Percentiles rank a stretch among this genome's conserved stretches.
Evolutionary conservation across 2,329 filamentous ascomycete genomes (phyloP).

Genomic region (Fusarium drepaniforme): DNA sequence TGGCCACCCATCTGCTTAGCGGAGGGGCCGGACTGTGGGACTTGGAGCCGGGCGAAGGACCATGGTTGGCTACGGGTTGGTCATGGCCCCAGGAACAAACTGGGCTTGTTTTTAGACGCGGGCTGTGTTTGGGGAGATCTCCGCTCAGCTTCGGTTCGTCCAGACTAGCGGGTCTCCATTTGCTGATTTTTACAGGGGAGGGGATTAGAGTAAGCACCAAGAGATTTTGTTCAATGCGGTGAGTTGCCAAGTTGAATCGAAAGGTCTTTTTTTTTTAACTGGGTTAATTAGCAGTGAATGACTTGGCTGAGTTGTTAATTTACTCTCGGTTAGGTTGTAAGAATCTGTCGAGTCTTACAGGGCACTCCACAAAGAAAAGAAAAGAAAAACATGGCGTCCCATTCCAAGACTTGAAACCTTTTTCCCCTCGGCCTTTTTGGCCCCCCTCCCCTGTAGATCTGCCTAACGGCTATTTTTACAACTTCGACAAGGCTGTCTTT

Average conservation of each 20-base stretch:
- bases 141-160: neutral
- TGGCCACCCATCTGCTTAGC: neutral
- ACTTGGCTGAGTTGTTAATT: neutral
- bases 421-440: neutral
- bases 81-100: neutral
- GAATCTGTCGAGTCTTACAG: neutral
- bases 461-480: neutral
- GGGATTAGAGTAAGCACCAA: neutral
- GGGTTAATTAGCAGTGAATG: neutral
- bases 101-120: neutral
- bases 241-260: neutral
- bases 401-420: neutral
- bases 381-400: neutral
- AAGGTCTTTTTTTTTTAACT: neutral
- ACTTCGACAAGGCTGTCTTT: neutral
- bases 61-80: neutral
- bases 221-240: neutral
- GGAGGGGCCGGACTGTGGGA: neutral
- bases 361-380: neutral
- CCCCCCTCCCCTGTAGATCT: neutral
- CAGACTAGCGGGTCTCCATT: neutral
- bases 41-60: neutral
- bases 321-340: neutral
- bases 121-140: neutral
- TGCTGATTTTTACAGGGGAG: neutral